Evolutionary conservation across 1,284 basidiomycete species (phyloP).

Genomic region (Chiua sp.): DNA sequence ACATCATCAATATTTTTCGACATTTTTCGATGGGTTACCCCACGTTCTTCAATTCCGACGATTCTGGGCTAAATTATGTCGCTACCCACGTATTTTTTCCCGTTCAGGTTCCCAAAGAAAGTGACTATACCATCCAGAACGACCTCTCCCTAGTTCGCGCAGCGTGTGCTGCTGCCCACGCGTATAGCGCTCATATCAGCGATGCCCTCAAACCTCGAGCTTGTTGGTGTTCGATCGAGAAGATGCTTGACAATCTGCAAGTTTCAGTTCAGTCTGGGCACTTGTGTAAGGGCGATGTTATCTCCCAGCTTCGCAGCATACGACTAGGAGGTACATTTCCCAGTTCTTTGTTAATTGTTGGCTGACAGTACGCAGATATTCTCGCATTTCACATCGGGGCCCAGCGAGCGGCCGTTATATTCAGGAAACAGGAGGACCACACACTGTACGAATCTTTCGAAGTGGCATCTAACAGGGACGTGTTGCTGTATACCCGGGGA

Average conservation of each 20-base stretch:
- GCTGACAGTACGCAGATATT: constrained; percentile 11
- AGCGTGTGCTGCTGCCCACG: background rate
- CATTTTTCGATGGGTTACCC: background rate
- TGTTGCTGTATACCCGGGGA: constrained; percentile 30
- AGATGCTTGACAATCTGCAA: constrained; percentile 9
- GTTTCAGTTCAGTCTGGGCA: no score
- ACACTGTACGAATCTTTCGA: constrained; percentile 39
- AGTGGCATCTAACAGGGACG: constrained; percentile 20
- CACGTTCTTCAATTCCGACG: background rate
- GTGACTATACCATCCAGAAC: background rate
- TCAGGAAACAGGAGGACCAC: constrained; percentile 21
- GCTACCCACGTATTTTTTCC: constrained; percentile 1
- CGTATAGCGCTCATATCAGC: constrained; percentile 1
- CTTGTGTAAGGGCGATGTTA: background rate
- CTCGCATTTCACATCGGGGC: constrained; percentile 17
- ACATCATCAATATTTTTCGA: no score
- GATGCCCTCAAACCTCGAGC: background rate
- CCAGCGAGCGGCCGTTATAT: constrained; percentile 32
- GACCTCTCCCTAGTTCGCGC: background rate
- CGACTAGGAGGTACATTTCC: constrained; percentile 11
- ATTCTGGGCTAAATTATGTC: background rate
- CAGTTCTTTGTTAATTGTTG: no score
- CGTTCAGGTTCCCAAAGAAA: background rate
- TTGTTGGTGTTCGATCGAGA: constrained; percentile 6
- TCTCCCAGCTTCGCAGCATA: constrained; percentile 11